phyloP scores from a whole-genome alignment of 192 early-diverging fungal species.

The Umbelopsis sp. region DNA sequence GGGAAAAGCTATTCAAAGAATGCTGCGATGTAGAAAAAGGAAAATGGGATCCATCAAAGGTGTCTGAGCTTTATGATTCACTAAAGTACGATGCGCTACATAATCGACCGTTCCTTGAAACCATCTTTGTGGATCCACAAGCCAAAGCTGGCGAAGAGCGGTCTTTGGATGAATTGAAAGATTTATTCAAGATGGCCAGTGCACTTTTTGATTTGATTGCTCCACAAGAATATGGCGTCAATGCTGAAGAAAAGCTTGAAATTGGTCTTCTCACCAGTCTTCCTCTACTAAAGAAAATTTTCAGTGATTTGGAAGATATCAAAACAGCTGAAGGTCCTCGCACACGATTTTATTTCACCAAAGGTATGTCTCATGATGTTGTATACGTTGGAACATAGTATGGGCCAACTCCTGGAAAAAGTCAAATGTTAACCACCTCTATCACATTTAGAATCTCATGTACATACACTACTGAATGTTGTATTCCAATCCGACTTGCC shows the following conservation, averaged over 20 bases:
- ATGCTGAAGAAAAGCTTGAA: slow-evolving; percentile 75
- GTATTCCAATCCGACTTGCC: slow-evolving; percentile 86
- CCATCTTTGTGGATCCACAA: slow-evolving; percentile 59
- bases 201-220: slow-evolving; percentile 92
- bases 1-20: slow-evolving; percentile 95
- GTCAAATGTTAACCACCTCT: neutral
- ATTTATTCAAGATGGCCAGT: slow-evolving; percentile 83
- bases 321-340: slow-evolving; percentile 55
- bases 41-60: slow-evolving; percentile 74
- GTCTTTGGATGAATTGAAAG: slow-evolving; percentile 41
- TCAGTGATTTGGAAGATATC: slow-evolving; percentile 71
- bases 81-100: slow-evolving; percentile 97
- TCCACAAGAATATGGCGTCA: slow-evolving; percentile 93
- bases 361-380: slow-evolving; percentile 52
- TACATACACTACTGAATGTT: slow-evolving; percentile 90
- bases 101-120: slow-evolving; percentile 85
- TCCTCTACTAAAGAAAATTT: slow-evolving; percentile 78
- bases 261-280: slow-evolving; percentile 83
- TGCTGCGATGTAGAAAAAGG: slow-evolving; percentile 60
- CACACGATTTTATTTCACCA: slow-evolving; percentile 92
- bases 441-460: slow-evolving; percentile 71
- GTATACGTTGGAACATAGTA: too few relatives aligned
- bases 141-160: neutral
- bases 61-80: slow-evolving; percentile 94
- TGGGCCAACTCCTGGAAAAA: neutral